These are phyloP conservation scores for Paramecium caudatum DNA, from an alignment of 73 alveolate genomes.

Conservation along the genomic window DNA sequence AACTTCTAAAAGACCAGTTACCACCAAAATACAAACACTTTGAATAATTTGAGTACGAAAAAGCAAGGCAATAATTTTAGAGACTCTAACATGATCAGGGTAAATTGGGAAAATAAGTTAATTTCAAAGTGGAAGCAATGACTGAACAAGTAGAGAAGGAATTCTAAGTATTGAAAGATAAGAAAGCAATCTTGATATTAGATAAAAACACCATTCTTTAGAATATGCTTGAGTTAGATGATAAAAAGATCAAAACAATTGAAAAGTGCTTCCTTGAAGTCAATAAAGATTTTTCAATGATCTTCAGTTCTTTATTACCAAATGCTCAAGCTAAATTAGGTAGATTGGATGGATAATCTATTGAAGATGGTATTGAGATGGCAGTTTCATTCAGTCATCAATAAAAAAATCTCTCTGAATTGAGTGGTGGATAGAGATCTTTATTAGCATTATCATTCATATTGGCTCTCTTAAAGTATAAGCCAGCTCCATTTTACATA, in stretches of 20 bases:
- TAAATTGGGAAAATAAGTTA: slow-evolving; percentile 86
- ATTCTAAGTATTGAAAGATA: slow-evolving; percentile 82
- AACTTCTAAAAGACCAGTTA: slow-evolving; percentile 3
- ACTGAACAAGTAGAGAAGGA: slow-evolving; percentile 93
- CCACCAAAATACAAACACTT: background rate
- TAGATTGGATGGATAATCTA: slow-evolving; percentile 83
- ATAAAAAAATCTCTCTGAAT: slow-evolving; percentile 90
- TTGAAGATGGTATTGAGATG: slow-evolving; percentile 94
- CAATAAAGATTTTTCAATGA: slow-evolving; percentile 87
- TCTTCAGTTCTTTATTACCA: slow-evolving; percentile 90
- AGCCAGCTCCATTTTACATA: slow-evolving; percentile 98
- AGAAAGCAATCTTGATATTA: slow-evolving; percentile 82
- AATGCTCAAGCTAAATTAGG: slow-evolving; percentile 94
- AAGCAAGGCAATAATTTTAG: slow-evolving; percentile 17
- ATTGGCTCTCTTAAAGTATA: slow-evolving; percentile 89
- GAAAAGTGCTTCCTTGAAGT: slow-evolving; percentile 78
- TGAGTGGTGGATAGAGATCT: slow-evolving; percentile 97
- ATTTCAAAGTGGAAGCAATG: slow-evolving; percentile 94
- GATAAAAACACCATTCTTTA: slow-evolving; percentile 88
- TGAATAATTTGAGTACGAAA: slow-evolving; percentile 22
- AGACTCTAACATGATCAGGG: slow-evolving; percentile 27
- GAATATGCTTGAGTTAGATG: slow-evolving; percentile 92
- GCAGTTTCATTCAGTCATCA: slow-evolving; percentile 96
- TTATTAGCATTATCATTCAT: slow-evolving; percentile 95
- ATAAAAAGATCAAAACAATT: slow-evolving; percentile 79